Evolutionary conservation across 768 basidiomycete genomes (phyloP).

Genomic region (Lepiota venenata): DNA sequence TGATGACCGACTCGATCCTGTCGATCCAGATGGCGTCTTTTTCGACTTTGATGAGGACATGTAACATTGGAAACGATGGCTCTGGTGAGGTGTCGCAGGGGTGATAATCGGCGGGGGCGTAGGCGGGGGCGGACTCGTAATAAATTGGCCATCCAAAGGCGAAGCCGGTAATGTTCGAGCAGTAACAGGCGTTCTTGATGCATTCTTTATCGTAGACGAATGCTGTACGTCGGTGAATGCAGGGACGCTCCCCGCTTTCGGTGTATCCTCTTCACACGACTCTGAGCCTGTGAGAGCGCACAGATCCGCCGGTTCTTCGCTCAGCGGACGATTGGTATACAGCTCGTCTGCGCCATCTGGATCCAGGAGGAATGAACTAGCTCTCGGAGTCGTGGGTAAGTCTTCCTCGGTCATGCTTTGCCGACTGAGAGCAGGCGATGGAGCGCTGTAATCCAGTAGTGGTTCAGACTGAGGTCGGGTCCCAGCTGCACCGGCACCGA

Average conservation of each 20-base stretch:
- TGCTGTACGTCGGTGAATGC: no score
- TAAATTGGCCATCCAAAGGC: not conserved
- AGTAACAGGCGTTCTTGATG: not conserved
- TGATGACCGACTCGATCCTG: slow-evolving; percentile 1
- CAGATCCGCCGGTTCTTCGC: not conserved
- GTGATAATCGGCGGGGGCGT: not conserved
- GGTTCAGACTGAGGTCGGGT: slow-evolving; percentile 13
- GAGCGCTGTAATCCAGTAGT: not conserved
- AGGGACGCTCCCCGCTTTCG: not conserved
- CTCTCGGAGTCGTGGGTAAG: not conserved
- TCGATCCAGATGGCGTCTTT: not conserved
- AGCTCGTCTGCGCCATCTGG: no score
- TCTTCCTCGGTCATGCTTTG: not conserved
- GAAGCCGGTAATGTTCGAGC: not conserved
- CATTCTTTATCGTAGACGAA: no score
- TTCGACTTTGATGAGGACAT: no score
- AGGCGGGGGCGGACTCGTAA: slow-evolving; percentile 3
- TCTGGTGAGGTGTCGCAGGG: not conserved
- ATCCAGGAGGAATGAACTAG: not conserved
- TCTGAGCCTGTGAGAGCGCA: not conserved
- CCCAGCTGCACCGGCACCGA: slow-evolving; percentile 22
- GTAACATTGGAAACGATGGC: not conserved
- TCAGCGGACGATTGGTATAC: not conserved
- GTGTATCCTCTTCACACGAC: not conserved
- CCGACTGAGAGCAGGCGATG: not conserved